phyloP scores from a whole-genome alignment of 768 basidiomycete species.

The Tricholoma hemisulphureum region DNA sequence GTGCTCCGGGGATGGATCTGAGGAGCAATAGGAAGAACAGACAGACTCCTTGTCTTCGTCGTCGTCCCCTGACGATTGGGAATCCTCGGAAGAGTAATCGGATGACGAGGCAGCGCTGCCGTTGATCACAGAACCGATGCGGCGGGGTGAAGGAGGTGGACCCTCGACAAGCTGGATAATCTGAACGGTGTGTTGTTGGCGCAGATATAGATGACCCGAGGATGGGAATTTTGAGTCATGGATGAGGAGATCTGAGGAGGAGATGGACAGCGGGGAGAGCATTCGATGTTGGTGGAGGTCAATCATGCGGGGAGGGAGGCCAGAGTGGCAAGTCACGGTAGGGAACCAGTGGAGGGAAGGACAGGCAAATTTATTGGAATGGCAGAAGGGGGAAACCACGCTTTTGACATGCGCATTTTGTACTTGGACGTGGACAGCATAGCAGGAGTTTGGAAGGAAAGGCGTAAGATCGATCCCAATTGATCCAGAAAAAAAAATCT shows the following conservation, averaged over 20 bases:
- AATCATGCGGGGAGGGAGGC: constrained; percentile 25
- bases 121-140: constrained; percentile 37
- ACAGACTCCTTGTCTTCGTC: constrained; percentile 45
- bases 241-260: constrained; percentile 24
- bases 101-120: constrained; percentile 37
- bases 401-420: constrained; percentile 26
- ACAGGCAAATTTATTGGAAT: constrained; percentile 20
- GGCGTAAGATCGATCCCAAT: constrained; percentile 19
- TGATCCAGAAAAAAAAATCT: constrained; percentile 10
- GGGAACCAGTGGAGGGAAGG: constrained; percentile 13
- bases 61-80: constrained; percentile 39
- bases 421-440: constrained; percentile 22
- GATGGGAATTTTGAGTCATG: constrained; percentile 32
- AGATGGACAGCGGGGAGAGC: constrained; percentile 17
- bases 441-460: constrained; percentile 8
- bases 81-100: constrained; percentile 39
- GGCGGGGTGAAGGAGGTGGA: constrained; percentile 53
- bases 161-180: constrained; percentile 77
- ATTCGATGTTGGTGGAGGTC: constrained; percentile 21
- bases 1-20: constrained; percentile 45
- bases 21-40: constrained; percentile 73
- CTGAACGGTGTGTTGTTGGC: constrained; percentile 52
- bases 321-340: constrained; percentile 1
- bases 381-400: constrained; percentile 19
- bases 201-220: constrained; percentile 43